Percentiles rank a stretch among this genome's conserved stretches.
Evolutionary conservation across 2,329 filamentous ascomycete species (phyloP).

Genomic region (Dothideomycetes sp.): DNA sequence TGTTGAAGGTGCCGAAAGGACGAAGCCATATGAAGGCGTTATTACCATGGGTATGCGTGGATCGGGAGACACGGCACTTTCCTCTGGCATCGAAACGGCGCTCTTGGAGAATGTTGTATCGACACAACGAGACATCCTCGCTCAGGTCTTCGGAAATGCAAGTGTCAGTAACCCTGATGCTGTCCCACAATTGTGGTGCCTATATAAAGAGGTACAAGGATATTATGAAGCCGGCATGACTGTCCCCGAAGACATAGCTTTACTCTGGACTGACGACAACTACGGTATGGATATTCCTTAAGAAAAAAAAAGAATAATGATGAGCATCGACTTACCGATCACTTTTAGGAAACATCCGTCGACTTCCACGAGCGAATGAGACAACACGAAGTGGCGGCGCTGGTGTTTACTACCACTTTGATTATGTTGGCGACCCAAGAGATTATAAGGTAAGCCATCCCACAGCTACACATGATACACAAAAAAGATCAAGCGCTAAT

Average conservation of each 20-base stretch:
- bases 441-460: slow-evolving; percentile 19
- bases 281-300: slow-evolving; percentile 27
- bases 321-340: slow-evolving; percentile 6
- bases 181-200: slow-evolving; percentile 61
- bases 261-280: slow-evolving; percentile 63
- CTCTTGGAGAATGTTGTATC: slow-evolving; percentile 53
- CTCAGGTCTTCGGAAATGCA: slow-evolving; percentile 44
- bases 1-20: slow-evolving; percentile 54
- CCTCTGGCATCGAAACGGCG: slow-evolving; percentile 46
- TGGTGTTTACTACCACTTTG: slow-evolving; percentile 58
- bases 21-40: slow-evolving; percentile 56
- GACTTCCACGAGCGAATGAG: slow-evolving; percentile 53
- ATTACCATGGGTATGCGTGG: slow-evolving; percentile 64
- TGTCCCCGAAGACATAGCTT: slow-evolving; percentile 56
- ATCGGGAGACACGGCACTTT: slow-evolving; percentile 55
- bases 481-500: no score
- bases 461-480: no score
- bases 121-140: slow-evolving; percentile 51
- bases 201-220: slow-evolving; percentile 59
- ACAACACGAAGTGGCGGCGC: slow-evolving; percentile 51
- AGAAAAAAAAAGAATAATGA: neutral
- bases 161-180: slow-evolving; percentile 39
- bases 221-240: slow-evolving; percentile 57
- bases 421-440: slow-evolving; percentile 53
- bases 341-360: slow-evolving; percentile 48